Conservation (phyloP, 495 filamentous ascomycete genomes). For the Hypomontagnella submonticulosa region DNA sequence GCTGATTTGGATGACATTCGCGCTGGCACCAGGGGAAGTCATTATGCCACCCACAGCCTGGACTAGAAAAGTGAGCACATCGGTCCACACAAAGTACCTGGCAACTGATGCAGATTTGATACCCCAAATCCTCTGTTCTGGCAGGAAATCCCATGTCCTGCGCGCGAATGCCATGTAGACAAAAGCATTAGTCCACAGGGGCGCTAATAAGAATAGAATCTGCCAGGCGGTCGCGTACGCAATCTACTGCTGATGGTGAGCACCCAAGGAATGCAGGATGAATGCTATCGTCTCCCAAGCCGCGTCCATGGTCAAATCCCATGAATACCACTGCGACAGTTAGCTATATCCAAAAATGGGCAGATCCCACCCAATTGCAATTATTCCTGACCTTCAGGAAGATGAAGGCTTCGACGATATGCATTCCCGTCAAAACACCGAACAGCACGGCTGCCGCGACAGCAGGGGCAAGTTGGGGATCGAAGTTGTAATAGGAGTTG, state of each 20-base stretch:
- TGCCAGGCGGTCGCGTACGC: conserved; percentile 42
- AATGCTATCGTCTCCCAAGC: conserved; percentile 55
- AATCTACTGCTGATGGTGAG: conserved; percentile 53
- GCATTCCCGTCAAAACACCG: conserved; percentile 49
- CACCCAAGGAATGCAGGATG: conserved; percentile 48
- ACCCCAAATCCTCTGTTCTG: conserved; percentile 55
- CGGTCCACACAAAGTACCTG: conserved; percentile 70
- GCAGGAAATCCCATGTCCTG: conserved; percentile 69
- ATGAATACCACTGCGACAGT: conserved; percentile 52
- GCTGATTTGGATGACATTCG: conserved; percentile 48
- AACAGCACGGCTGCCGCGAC: conserved; percentile 53
- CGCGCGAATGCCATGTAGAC: conserved; percentile 76
- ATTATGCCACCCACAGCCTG: conserved; percentile 65
- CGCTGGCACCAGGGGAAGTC: conserved; percentile 44
- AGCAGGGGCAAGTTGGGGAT: conserved; percentile 50
- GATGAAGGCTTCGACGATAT: conserved; percentile 54
- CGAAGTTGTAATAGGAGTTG: conserved; percentile 56
- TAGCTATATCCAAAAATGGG: not conserved
- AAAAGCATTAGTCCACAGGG: conserved; percentile 71
- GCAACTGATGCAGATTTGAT: conserved; percentile 63
- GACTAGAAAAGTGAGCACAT: conserved; percentile 71
- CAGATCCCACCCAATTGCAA: not conserved
- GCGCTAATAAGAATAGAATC: conserved; percentile 58
- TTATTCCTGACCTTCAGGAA: conserved; percentile 44
- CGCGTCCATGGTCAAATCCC: conserved; percentile 53